Evolutionary conservation across 306 rosid species (phyloP), one percentile per base, ranked within the genome.

Genomic region (Parietaria judaica): DNA sequence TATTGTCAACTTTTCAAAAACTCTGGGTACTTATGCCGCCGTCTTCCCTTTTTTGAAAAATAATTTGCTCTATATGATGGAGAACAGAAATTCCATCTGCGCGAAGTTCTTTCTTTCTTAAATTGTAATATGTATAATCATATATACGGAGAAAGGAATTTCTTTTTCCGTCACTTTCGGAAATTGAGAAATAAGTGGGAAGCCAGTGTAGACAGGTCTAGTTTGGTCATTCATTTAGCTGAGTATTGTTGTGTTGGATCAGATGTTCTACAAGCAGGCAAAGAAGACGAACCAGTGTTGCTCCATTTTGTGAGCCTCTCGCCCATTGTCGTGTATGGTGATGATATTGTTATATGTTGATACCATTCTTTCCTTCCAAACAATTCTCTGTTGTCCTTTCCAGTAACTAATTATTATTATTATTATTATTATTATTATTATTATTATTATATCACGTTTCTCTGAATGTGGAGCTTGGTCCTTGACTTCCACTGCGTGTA

Each of bases 231-330:
- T 8, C 6, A 5, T 3, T 69, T 52, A 50, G 43, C 66, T 64
- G 55, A 61, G 63, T 56, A 14, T 14, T 63, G 60, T 51, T 70
- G 60, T 64, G 69, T 71, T 80, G 83, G 50, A 80, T 82, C 96
- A 94, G 97, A 88, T 94, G 99, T 94, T 94, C 86, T 94, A 94
- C 88, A 94, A 88, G 72, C 97, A 88, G 73, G 97, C 99, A 0
- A 94, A 94, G 31, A 79, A 94, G 83, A 78, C 99, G 70, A 94
- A 88, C 59, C 83, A 77, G 68, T 94, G 99, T 62, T 94, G 99
- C 83, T 74, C 85, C 54, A 74, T 94, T 72, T 72, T 94, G 76
- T 94, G 79, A 88, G 76, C 76, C 73, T 66, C 63, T 35, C 71
- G 31, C 31, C 31, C 31, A 23, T 23, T 23, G 31, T 23, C 31